Evolutionary conservation across 305 asterid genomes (phyloP).

Genomic region (Solanum hybrid): DNA sequence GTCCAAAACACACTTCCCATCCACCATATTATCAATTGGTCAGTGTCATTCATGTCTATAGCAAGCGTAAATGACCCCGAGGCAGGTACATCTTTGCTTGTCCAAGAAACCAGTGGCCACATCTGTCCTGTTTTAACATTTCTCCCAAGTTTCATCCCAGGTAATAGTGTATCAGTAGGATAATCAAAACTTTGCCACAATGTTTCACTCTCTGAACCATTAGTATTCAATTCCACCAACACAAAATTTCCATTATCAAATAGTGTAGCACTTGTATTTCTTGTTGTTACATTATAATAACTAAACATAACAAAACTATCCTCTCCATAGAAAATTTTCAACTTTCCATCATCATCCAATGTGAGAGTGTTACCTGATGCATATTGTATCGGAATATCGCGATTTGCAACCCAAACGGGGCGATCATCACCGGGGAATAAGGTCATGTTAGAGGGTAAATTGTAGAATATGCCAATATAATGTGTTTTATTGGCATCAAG

Average conservation of each 20-base stretch:
- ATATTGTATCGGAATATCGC: background rate
- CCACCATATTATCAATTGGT: conserved; percentile 14
- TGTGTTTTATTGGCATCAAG: background rate
- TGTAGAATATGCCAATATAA: background rate
- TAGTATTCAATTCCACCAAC: conserved; percentile 1
- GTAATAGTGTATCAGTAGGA: conserved; percentile 44
- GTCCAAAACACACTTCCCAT: conserved; percentile 25
- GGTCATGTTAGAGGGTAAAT: background rate
- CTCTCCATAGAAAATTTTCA: background rate
- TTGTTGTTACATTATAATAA: background rate
- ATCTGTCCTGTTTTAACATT: conserved; percentile 18
- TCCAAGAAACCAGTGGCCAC: conserved; percentile 28
- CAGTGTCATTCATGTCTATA: background rate
- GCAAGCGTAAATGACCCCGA: conserved; percentile 18
- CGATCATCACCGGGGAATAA: background rate
- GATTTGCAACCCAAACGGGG: background rate
- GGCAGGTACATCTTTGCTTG: conserved; percentile 12
- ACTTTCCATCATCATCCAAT: background rate
- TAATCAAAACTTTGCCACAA: conserved; percentile 43
- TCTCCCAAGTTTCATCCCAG: conserved; percentile 41
- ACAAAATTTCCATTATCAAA: conserved; percentile 31
- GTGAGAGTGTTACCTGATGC: background rate
- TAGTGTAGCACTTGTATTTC: conserved; percentile 18
- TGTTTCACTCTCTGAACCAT: background rate
- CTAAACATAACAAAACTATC: background rate